A percentile compares a stretch with the other conserved stretches of the same genome.
These are phyloP conservation scores for Byssothecium circinans DNA, from an alignment of 2,329 filamentous ascomycete genomes.

Conservation along the genomic window DNA sequence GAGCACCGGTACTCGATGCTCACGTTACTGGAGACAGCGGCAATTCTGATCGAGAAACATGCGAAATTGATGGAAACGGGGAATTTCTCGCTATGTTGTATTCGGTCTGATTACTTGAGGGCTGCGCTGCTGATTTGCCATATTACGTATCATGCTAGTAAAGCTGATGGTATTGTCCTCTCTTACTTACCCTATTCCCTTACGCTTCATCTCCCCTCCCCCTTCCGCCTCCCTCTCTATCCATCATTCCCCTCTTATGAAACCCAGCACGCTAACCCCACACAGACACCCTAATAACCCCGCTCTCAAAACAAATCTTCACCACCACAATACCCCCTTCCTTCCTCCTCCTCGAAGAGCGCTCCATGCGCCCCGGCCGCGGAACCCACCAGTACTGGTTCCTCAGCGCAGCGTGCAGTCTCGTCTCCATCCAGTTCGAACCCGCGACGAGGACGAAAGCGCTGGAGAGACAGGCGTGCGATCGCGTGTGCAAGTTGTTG, in stretches of 20 bases:
- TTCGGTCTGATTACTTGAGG: slow-evolving; percentile 23
- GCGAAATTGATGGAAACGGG: slow-evolving; percentile 9
- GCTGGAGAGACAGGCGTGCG: slow-evolving; percentile 27
- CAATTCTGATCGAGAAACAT: slow-evolving; percentile 16
- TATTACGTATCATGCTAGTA: slow-evolving; percentile 21
- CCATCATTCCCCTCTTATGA: slow-evolving; percentile 3
- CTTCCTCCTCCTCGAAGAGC: slow-evolving; percentile 37
- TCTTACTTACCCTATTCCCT: too few relatives aligned
- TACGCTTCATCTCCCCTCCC: too few relatives aligned
- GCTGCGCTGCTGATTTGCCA: slow-evolving; percentile 22
- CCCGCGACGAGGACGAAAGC: slow-evolving; percentile 14
- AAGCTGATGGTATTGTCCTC: too few relatives aligned
- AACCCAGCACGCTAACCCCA: slow-evolving; percentile 16
- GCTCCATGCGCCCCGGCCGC: slow-evolving; percentile 36
- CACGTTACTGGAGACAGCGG: slow-evolving; percentile 14
- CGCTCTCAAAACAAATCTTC: slow-evolving; percentile 12
- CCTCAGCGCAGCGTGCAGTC: slow-evolving; percentile 34
- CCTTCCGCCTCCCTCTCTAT: slow-evolving; percentile 1
- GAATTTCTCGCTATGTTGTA: slow-evolving; percentile 19
- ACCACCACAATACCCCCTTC: slow-evolving; percentile 22
- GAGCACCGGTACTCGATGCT: slow-evolving; percentile 13
- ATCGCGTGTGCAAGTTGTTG: slow-evolving; percentile 19
- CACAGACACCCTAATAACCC: slow-evolving; percentile 12
- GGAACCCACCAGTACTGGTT: slow-evolving; percentile 43
- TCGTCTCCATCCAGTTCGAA: slow-evolving; percentile 30